Evolutionary conservation across 805 yeast species (phyloP), one percentile per base, ranked within the genome.

Genomic region (Cyberlindnera mississippiensis): DNA sequence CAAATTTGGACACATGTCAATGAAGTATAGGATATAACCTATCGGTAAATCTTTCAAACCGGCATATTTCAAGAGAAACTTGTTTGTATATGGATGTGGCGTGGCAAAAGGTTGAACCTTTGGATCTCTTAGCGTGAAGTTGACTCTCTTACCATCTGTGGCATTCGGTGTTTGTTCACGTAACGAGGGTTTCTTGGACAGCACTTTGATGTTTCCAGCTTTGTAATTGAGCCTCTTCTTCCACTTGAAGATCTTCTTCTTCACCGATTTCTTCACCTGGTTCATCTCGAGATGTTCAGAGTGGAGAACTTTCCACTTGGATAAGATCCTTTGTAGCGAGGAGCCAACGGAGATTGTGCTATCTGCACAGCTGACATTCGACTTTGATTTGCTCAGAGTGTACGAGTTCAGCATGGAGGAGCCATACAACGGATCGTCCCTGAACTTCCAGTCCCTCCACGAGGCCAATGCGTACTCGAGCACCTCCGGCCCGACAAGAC

Each of bases 371-470:
- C 60, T 57, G 9, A 49, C 32, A 11, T 50, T 38, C 2, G 61
- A 57, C 36, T 53, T 56, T 7, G 55, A 39, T 37, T 51, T 54
- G n/a, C 54, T 49, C 34, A 55, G 42, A 11, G 40, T 55, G 34
- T 53, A 56, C 1, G 67, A 59, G 49, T 59, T 66, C 48, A 66
- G 46, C 38, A 60, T 39, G 6, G 62, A 51, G 4, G 70, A 59
- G 1, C 74, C 69, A 55, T 82, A 82, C 28, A 85, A 59, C 1
- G 91, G 86, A 61, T 83, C 89, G 38, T 74, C 75, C 47, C 86
- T 73, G 54, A 73, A 82, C 55, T 86, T 83, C 95, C 96, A 88
- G 60, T 88, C 96, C 57, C 96, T 72, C 96, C 96, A 88, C 9
- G 91, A 83, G 0, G 96, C 96, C 38, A 75, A 62, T 2, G 80